A percentile compares a stretch with the other conserved stretches of the same genome.
phyloP scores from a whole-genome alignment of 495 filamentous ascomycete genomes.

The Amphirosellinia nigrospora region DNA sequence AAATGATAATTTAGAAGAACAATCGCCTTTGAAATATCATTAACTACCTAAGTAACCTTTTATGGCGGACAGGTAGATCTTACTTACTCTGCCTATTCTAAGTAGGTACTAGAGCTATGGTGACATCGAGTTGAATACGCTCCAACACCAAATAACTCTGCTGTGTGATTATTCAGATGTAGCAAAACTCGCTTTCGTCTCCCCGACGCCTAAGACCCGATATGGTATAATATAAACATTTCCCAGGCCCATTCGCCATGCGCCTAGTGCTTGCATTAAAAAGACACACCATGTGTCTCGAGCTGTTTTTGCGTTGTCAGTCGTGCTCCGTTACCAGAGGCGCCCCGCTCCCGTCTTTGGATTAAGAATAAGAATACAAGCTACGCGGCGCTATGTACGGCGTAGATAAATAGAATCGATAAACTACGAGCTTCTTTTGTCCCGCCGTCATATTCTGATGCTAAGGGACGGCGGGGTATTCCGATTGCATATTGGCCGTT shows the following conservation, averaged over 20 bases:
- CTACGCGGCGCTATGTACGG: not conserved
- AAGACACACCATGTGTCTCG: too few relatives aligned
- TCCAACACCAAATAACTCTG: not conserved
- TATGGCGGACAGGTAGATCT: not conserved
- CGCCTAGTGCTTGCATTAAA: constrained; percentile 6
- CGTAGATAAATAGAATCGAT: not conserved
- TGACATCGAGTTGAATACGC: not conserved
- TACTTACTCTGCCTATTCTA: not conserved
- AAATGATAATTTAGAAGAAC: too few relatives aligned
- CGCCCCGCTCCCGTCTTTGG: not conserved
- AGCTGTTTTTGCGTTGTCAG: not conserved
- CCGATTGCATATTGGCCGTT: constrained; percentile 12
- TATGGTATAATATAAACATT: not conserved
- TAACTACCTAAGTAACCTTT: too few relatives aligned
- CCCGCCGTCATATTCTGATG: not conserved
- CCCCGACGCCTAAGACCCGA: not conserved
- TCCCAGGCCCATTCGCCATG: not conserved
- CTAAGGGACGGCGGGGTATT: constrained; percentile 12
- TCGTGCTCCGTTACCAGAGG: not conserved
- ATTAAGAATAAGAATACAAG: not conserved
- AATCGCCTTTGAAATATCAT: too few relatives aligned
- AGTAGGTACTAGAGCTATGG: not conserved
- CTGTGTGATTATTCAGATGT: not conserved
- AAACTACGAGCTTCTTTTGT: not conserved
- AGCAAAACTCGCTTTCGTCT: not conserved